Base-by-base conservation (phyloP, 305 asterid genomes). In the Fraxinus dipetala region DNA sequence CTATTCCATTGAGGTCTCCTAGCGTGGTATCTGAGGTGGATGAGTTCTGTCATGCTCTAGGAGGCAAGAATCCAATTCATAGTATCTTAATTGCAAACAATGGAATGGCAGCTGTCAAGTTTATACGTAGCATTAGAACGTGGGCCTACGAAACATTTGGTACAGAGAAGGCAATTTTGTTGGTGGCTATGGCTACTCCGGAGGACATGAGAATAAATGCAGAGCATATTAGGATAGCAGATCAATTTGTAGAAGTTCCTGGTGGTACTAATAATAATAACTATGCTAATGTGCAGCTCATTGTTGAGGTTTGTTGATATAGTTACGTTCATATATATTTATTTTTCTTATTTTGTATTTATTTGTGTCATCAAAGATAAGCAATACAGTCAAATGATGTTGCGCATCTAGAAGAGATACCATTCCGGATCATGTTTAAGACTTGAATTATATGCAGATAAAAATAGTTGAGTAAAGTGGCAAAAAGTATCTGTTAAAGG, bases 191-290 rank as follows among this genome's bases (percentile, higher is more conserved):
- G 99, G 98, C 98, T 85, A 96, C 99, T 20, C 97, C 99, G 0
- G 99, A 96, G 89, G 99, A 96, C 85, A 96, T 96, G 99, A 92
- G 95, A 80, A 94, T 96, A 87, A 96, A 96, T 87, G 98, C 99
- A n/a, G 99, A 96, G 89, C 99, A 96, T 91, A 94, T 96, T 79
- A 90, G 98, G 86, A 96, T 96, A 82, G 99, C 99, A 28, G 99
- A 96, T 91, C 96, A 96, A 80, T 96, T 96, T 86, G 99, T 96
- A 6, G 99, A 96, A 91, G 98, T 96, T 61, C 98, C 99, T 34
- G 99, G 99, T n/a, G 99, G 99, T n/a, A 94, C 98, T 14, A 96
- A 96, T 88, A 94, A 96, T 84, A 96, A 94, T 86, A 96, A 96
- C 88, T 96, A 96, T 84, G 99, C 99, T 24, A 96, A 96, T 85